Evolutionary conservation across 495 filamentous ascomycete genomes (phyloP).

Genomic region (Xylaria scruposa): DNA sequence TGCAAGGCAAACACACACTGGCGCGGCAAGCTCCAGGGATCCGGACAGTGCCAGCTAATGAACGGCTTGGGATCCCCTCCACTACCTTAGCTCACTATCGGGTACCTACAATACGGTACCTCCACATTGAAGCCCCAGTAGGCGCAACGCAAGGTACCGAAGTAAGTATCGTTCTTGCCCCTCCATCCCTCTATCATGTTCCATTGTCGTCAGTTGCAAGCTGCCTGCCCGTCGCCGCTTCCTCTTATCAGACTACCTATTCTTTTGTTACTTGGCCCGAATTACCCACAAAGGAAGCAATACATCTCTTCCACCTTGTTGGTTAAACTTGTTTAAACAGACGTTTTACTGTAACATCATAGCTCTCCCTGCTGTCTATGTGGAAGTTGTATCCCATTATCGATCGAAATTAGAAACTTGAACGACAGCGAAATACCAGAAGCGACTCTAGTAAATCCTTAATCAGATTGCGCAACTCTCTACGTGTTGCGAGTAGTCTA

Average conservation of each 20-base stretch:
- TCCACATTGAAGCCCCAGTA: not conserved
- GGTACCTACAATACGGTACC: not conserved
- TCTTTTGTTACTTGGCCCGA: not conserved
- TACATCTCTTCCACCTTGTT: not conserved
- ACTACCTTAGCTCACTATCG: not conserved
- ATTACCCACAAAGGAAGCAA: not conserved
- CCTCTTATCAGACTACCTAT: not conserved
- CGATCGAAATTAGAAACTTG: not conserved
- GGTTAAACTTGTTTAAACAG: too few relatives aligned
- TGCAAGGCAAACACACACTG: constrained; percentile 47
- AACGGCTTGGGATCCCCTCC: not conserved
- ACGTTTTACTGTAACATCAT: not conserved
- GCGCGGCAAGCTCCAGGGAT: constrained; percentile 42
- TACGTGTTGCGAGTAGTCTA: not conserved
- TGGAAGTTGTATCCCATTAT: not conserved
- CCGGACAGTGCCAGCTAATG: constrained; percentile 13
- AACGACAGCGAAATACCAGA: not conserved
- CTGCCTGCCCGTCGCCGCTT: constrained; percentile 25
- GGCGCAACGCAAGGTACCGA: not conserved
- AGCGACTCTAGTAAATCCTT: not conserved
- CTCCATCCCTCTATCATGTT: constrained; percentile 24
- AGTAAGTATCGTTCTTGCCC: constrained; percentile 10
- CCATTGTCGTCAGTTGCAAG: constrained; percentile 34
- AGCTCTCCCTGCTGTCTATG: not conserved
- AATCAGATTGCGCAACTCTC: not conserved